Evolutionary conservation across 768 basidiomycete species (phyloP).

Genomic region (Gymnopilus junonius): DNA sequence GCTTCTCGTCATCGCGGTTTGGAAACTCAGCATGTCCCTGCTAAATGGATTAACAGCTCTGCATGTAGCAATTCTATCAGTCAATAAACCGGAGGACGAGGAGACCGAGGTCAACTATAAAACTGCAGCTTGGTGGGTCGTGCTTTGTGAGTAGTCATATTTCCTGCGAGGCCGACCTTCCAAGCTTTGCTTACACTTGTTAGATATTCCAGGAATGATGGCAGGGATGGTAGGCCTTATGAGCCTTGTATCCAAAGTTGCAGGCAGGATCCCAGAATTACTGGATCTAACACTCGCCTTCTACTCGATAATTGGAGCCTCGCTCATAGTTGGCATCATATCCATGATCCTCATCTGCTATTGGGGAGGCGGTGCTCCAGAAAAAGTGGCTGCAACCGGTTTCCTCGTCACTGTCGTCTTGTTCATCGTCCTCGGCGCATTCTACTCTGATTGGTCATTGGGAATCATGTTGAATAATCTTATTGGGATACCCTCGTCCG

Average conservation of each 20-base stretch:
- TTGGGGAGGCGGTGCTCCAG: conserved; percentile 20
- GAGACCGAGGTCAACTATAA: conserved; percentile 21
- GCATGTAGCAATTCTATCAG: conserved; percentile 26
- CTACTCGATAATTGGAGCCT: conserved; percentile 29
- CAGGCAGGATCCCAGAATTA: conserved; percentile 16
- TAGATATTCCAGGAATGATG: conserved; percentile 35
- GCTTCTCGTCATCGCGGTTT: conserved; percentile 28
- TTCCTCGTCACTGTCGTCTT: conserved; percentile 23
- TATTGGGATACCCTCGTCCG: conserved; percentile 28
- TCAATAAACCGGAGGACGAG: conserved; percentile 21
- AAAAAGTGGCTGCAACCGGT: conserved; percentile 26
- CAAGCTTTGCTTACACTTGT: background rate
- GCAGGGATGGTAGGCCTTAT: conserved; percentile 37
- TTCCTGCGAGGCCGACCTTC: background rate
- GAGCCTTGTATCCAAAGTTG: conserved; percentile 30
- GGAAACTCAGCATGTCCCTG: conserved; percentile 32
- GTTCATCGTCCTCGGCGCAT: conserved; percentile 29
- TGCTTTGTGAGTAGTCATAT: conserved; percentile 21
- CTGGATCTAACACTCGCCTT: conserved; percentile 27
- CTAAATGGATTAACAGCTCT: conserved; percentile 27
- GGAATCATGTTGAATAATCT: conserved; percentile 34
- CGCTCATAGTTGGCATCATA: conserved; percentile 22
- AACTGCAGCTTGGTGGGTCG: conserved; percentile 26
- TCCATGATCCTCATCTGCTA: conserved; percentile 23
- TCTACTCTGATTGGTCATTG: conserved; percentile 32